Conservation (phyloP, 1,284 basidiomycete species). For the Heterobasidion occidentale region DNA sequence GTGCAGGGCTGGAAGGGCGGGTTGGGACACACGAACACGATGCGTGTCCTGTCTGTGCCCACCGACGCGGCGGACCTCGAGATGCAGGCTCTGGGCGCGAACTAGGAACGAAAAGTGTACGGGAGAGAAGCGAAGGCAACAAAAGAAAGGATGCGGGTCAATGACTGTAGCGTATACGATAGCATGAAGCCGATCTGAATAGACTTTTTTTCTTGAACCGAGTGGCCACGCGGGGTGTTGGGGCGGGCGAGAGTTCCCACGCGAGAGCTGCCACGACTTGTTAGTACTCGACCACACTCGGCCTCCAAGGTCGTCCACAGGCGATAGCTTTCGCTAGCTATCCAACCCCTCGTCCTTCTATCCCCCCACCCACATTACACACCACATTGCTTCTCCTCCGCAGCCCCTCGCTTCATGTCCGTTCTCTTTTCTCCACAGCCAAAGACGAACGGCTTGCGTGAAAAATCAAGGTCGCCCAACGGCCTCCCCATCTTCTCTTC, state of each 20-base stretch:
- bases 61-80: slow-evolving; percentile 80
- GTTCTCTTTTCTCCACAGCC: slow-evolving; percentile 42
- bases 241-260: too few relatives aligned
- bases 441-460: slow-evolving; percentile 36
- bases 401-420: slow-evolving; percentile 20
- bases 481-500: slow-evolving; percentile 53
- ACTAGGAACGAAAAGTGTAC: slow-evolving; percentile 5
- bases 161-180: too few relatives aligned
- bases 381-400: slow-evolving; percentile 1
- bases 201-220: too few relatives aligned
- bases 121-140: background rate
- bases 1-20: slow-evolving; percentile 99
- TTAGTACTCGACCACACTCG: background rate
- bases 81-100: slow-evolving; percentile 55
- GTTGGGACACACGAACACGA: slow-evolving; percentile 86
- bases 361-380: background rate
- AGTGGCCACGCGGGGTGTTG: too few relatives aligned
- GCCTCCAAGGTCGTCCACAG: background rate
- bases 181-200: too few relatives aligned
- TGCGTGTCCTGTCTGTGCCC: slow-evolving; percentile 78
- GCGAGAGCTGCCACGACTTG: background rate
- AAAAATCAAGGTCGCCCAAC: slow-evolving; percentile 35
- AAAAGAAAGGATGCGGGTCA: background rate
- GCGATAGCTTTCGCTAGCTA: slow-evolving; percentile 4
- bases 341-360: background rate